phyloP scores from a whole-genome alignment of 768 basidiomycete genomes.

The Tylopilus plumbeoviolaceoides region DNA sequence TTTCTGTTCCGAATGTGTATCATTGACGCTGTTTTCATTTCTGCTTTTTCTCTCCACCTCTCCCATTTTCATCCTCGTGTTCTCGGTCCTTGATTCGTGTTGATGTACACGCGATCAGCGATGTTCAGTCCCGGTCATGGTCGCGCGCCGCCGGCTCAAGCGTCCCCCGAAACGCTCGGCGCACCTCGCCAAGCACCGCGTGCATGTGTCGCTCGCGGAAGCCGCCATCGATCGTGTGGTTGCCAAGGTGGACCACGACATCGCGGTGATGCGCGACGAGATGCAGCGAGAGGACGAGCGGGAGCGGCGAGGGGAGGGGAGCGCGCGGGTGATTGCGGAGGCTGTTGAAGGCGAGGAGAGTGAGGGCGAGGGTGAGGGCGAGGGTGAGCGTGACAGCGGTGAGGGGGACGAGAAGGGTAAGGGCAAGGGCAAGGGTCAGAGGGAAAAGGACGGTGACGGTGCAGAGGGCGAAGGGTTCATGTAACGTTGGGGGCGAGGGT shows the following conservation, averaged over 20 bases:
- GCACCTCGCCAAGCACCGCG: conserved; percentile 76
- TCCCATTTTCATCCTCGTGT: background rate
- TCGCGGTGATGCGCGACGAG: conserved; percentile 76
- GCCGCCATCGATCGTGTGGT: conserved; percentile 84
- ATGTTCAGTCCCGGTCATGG: conserved; percentile 96
- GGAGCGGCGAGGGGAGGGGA: conserved; percentile 12
- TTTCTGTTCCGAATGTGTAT: background rate
- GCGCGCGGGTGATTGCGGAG: conserved; percentile 17
- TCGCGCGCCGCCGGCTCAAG: conserved; percentile 87
- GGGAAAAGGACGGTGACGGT: conserved; percentile 22
- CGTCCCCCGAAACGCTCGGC: conserved; percentile 79
- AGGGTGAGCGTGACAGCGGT: conserved; percentile 18
- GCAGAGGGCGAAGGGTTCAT: conserved; percentile 31
- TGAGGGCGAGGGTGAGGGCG: conserved; percentile 24
- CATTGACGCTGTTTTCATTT: background rate
- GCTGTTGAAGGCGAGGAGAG: conserved; percentile 24
- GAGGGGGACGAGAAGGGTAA: conserved; percentile 20
- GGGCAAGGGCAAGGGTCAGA: conserved; percentile 18
- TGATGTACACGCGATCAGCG: conserved; percentile 41
- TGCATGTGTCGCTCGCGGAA: conserved; percentile 81
- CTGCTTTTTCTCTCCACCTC: background rate
- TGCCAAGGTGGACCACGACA: conserved; percentile 80
- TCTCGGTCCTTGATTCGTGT: background rate
- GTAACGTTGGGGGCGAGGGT: background rate
- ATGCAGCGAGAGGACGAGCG: conserved; percentile 63